These are phyloP conservation scores for Margaritispora aquatica DNA, from an alignment of 495 filamentous ascomycete genomes.

Conservation along the genomic window DNA sequence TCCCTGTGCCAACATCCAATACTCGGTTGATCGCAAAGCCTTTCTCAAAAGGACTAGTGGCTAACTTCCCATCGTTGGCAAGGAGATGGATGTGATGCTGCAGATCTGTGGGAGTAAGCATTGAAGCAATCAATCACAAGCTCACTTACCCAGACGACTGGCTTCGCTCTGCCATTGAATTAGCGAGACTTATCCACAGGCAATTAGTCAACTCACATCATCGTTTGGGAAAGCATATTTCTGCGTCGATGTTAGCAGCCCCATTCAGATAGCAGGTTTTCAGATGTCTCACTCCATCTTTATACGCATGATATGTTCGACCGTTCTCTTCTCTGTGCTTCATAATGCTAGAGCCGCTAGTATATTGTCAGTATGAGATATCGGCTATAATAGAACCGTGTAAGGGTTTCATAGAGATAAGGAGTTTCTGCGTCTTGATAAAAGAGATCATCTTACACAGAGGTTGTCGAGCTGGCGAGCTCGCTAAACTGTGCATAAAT, in stretches of 20 bases:
- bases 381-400: too few species aligned
- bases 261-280: neutral
- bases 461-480: neutral
- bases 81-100: constrained; percentile 42
- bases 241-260: neutral
- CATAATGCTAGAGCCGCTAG: constrained; percentile 30
- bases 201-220: too few species aligned
- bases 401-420: too few species aligned
- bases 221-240: constrained; percentile 42
- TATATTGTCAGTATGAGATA: neutral
- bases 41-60: constrained; percentile 25
- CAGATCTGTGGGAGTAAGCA: too few species aligned
- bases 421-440: neutral
- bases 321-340: constrained; percentile 35
- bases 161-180: neutral
- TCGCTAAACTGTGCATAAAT: neutral
- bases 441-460: neutral
- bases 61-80: constrained; percentile 35
- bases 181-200: too few species aligned
- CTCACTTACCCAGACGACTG: neutral
- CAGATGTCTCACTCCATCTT: constrained; percentile 1
- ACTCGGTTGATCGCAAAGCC: constrained; percentile 1
- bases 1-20: neutral
- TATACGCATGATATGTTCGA: constrained; percentile 37
- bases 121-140: constrained; percentile 1